Percentiles rank a stretch among this genome's conserved stretches.
These are phyloP conservation scores for Vitis labrusca DNA, from an alignment of 164 flowering plant species.

Conservation along the genomic window DNA sequence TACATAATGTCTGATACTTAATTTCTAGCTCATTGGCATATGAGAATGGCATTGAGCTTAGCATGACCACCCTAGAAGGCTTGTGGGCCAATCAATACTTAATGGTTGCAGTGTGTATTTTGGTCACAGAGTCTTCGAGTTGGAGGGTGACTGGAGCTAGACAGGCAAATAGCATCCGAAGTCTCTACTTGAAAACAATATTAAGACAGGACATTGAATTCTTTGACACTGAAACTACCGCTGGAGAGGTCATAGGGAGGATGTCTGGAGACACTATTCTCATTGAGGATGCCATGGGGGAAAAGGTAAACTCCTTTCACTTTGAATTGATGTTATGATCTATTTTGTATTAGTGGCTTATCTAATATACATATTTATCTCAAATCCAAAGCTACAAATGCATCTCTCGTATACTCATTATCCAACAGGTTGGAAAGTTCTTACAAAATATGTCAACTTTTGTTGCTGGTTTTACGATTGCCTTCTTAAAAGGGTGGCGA, in stretches of 20 bases:
- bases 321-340: too few relatives aligned
- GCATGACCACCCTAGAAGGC: too few relatives aligned
- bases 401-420: too few relatives aligned
- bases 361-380: not conserved
- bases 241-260: not conserved
- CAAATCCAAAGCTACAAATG: not conserved
- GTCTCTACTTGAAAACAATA: constrained; percentile 12
- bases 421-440: constrained; percentile 21
- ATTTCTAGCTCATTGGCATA: too few relatives aligned
- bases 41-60: too few relatives aligned
- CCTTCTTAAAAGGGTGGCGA: constrained; percentile 19
- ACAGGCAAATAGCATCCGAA: constrained; percentile 15
- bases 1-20: too few relatives aligned
- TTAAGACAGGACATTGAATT: constrained; percentile 8
- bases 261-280: not conserved
- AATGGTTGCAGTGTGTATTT: not conserved
- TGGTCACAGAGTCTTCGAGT: constrained; percentile 11
- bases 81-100: too few relatives aligned
- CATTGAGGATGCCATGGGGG: constrained; percentile 19
- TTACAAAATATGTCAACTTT: constrained; percentile 21
- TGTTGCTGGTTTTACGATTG: constrained; percentile 21
- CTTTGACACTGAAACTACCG: constrained; percentile 18
- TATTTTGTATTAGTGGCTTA: too few relatives aligned
- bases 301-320: constrained; percentile 6
- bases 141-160: constrained; percentile 19